Evolutionary conservation across 1,139 yeast species (phyloP).

Genomic region (Kurtzmaniella quercitrusa): DNA sequence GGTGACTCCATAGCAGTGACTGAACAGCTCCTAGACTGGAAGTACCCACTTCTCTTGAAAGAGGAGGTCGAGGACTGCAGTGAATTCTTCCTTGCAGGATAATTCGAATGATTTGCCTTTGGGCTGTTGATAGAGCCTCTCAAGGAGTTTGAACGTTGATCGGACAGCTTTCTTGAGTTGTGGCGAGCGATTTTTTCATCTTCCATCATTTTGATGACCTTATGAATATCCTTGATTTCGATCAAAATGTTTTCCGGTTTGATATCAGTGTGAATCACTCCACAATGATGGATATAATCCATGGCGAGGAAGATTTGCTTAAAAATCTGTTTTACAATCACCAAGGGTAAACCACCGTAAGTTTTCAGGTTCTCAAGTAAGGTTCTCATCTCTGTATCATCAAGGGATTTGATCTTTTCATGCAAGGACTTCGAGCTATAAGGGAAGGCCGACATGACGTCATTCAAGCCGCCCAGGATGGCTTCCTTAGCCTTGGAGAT

Average conservation of each 20-base stretch:
- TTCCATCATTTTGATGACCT: slow-evolving; percentile 29
- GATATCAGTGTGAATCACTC: slow-evolving; percentile 41
- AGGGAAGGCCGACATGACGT: not conserved
- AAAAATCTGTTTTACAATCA: slow-evolving; percentile 33
- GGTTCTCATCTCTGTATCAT: slow-evolving; percentile 13
- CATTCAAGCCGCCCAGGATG: not conserved
- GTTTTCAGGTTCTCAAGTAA: slow-evolving; percentile 12
- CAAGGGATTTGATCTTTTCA: slow-evolving; percentile 10
- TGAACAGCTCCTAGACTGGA: slow-evolving; percentile 14
- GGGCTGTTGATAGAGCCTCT: not conserved
- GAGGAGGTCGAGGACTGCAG: slow-evolving; percentile 3
- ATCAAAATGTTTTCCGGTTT: slow-evolving; percentile 43
- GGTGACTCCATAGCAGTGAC: slow-evolving; percentile 24
- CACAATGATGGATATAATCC: slow-evolving; percentile 40
- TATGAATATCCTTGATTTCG: slow-evolving; percentile 36
- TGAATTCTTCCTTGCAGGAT: slow-evolving; percentile 5
- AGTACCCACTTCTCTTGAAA: slow-evolving; percentile 11
- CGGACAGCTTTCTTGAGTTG: slow-evolving; percentile 5
- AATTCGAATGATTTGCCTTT: slow-evolving; percentile 1
- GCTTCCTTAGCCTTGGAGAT: not conserved
- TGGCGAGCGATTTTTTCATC: slow-evolving; percentile 22
- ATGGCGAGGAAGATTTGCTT: slow-evolving; percentile 35
- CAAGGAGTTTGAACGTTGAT: not conserved
- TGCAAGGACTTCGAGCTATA: slow-evolving; percentile 1
- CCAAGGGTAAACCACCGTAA: slow-evolving; percentile 33